Evolutionary conservation across 306 rosid species (phyloP).

Genomic region (Medicago truncatula): MtrunA17r5.0-ANR NC_053042.1:1889501-1890000

Average conservation of each 20-base stretch:
- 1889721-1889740: not conserved
- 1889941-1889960: too few relatives aligned
- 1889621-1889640: not conserved
- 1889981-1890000: too few relatives aligned
- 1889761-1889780: not conserved
- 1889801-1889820: not conserved
- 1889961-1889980: too few relatives aligned
- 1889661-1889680: not conserved
- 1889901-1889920: too few relatives aligned
- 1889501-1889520: not conserved
- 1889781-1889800: not conserved
- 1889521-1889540: not conserved
- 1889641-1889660: not conserved
- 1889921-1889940: too few relatives aligned
- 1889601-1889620: not conserved
- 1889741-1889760: not conserved
- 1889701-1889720: not conserved
- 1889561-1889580: not conserved
- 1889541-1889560: not conserved
- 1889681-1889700: not conserved
- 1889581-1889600: not conserved
- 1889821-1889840: too few relatives aligned
- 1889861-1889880: too few relatives aligned
- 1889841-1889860: too few relatives aligned
- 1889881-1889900: too few relatives aligned